Base-by-base conservation (phyloP, 352 stramenopile genomes). In the Globisporangium nunn region DNA sequence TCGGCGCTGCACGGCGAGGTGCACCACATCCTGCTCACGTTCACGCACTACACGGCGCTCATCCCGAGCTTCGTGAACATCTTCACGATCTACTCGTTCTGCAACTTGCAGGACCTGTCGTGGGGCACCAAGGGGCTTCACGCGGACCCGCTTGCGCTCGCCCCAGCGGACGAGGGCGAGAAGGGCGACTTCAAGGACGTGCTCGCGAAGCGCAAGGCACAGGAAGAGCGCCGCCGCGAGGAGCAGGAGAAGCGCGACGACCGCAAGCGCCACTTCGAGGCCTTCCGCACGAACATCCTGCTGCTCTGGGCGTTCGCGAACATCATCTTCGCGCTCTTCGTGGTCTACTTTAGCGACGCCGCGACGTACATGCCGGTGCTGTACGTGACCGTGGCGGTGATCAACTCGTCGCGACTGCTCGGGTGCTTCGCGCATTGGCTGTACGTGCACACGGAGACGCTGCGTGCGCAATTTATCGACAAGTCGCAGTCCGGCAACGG, bases 41-140 rank as follows among this genome's bases (percentile, higher is more conserved):
- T 92, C 68, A 85, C 81, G 58, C 87, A 95, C 67, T 96, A 93
- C 71, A 91, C 80, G 49, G 74, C 83, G 17, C 61, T 96, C 47
- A 87, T 93, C 53, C 87, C 87, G 33, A 92, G 77, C 49, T 95
- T 95, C 50, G 81, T 96, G 37, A 95, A 93, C 65, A 94, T 94
- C 51, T 90, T 94, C 52, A 90, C 80, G 28, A 89, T 96, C 56
- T 96, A 94, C 78, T 92, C 82, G 52, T 94, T 93, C 66, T 95
- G 81, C 58, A 93, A 94, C 70, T 67, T 96, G 31, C 84, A 96
- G 35, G 80, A 96, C 56, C 67, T 96, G 52, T 93, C 80, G 14
- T 96, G 86, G 86, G 86, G 86, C 7, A 96, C 83, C 1, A 91
- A 91, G 50, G 85, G 85, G 0, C 58, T 93, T 1, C 54, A 76